Evolutionary conservation across 2,329 filamentous ascomycete genomes (phyloP), one percentile per base, ranked within the genome.

Genomic region (Stromatinia cepivora): DNA sequence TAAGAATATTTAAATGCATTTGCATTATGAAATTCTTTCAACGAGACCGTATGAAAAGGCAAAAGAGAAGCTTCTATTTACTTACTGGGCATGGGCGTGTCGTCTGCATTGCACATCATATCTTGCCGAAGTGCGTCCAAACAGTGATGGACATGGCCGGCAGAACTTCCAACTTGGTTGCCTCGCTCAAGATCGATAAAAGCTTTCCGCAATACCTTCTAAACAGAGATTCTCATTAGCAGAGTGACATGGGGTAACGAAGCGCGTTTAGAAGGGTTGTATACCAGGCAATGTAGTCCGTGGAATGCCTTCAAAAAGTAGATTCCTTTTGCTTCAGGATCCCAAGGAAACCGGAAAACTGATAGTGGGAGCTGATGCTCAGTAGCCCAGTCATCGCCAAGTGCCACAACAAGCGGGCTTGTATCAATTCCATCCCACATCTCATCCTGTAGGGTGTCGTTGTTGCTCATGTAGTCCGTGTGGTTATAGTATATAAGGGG

Each of bases 61-160:
- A 4, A 3, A 54, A 31, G n/a, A 31, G 25, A 4, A 54, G 17
- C 3, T 22, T 31, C 15, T 31, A 9, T 20, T 54, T 28, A 54
- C 52, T 54, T 17, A 54, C 52, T 63, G 45, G 56, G 36, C 57
- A 62, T 62, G 13, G 66, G 58, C 4, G 48, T 63, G 17, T 69
- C 66, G 48, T 70, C 68, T 9, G 69, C 64, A 36, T 31, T 62
- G 65, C 69, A 70, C 57, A 70, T 67, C 11, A 70, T 42, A 45
- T 66, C 57, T 59, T 67, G 64, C 22, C 69, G 69, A 15, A 70
- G 34, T 25, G 45, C 48, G 28, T 70, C 69, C 0, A 70, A 15
- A 50, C 69, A 67, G 48, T 70, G 69, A 28, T 56, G 25, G n/a
- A 69, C 50, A 45, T 69, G 59, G 15, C 22, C 36, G 13, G 42